Percentiles rank a stretch among this genome's conserved stretches.
Evolutionary conservation across 192 early-diverging fungal genomes (phyloP).

Genomic region (Cladochytrium replicatum): DNA sequence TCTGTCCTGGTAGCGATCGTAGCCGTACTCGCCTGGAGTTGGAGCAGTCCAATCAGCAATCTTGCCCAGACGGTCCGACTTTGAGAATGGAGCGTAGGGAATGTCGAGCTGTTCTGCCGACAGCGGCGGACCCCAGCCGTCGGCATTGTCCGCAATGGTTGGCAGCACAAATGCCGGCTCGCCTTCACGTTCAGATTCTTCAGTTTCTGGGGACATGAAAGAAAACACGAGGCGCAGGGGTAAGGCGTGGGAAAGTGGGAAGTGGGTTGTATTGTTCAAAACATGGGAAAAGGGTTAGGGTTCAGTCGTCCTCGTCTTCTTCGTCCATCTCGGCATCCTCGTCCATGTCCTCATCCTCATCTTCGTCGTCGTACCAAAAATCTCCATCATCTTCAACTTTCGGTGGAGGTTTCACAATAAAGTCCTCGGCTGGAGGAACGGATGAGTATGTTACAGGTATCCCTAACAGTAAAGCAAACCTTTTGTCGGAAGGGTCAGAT

Average conservation of each 20-base stretch:
- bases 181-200: no score
- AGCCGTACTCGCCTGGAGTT: constrained; percentile 37
- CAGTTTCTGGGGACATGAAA: no score
- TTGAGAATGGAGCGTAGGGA: constrained; percentile 91
- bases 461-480: constrained; percentile 13
- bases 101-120: constrained; percentile 59
- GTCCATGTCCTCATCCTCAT: background rate
- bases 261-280: no score
- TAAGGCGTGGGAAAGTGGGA: no score
- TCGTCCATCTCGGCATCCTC: background rate
- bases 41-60: constrained; percentile 87
- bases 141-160: constrained; percentile 64
- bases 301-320: constrained; percentile 1
- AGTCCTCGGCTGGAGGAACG: background rate
- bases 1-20: constrained; percentile 4
- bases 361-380: constrained; percentile 1
- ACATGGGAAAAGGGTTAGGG: background rate
- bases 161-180: constrained; percentile 62
- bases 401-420: constrained; percentile 1
- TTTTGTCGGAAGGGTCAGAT: constrained; percentile 37
- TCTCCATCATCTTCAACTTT: constrained; percentile 1
- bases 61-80: constrained; percentile 88
- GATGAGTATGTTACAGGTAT: background rate
- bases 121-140: constrained; percentile 77
- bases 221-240: no score